Base-by-base conservation (phyloP, 208 protist species). In the Crithidia brevicula region DNA sequence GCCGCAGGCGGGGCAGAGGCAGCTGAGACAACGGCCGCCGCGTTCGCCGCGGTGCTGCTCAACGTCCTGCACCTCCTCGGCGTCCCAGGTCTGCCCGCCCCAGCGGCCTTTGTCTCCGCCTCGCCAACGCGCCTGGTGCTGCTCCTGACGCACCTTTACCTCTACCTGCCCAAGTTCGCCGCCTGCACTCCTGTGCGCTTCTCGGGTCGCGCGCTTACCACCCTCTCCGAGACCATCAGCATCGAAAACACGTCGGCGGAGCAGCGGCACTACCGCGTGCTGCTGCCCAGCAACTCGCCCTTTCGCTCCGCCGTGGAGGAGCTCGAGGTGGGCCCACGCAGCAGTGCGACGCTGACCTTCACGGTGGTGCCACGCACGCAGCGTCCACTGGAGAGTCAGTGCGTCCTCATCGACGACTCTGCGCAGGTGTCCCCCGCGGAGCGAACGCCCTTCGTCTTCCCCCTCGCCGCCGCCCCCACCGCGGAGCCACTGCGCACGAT, bases 71-170 rank as follows among this genome's bases (percentile, higher is more conserved):
- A 59, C 16, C 77, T 79, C 20, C 51, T 94, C 3, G 89, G 89
- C 4, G 56, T 91, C 36, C 62, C 83, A 1, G 36, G 59, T 1
- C 73, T 72, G 33, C 56, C 79, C 9, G 81, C 72, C 7, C 63
- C 74, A 10, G 34, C 63, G 15, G 92, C 88, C 43, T 79, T 96
- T 22, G 68, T 94, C 18, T 62, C 85, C 15, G 77, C 79, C 50
- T 77, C 60, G 16, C 70, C 68, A 28, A 67, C 84, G 25, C 85
- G 93, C 38, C 77, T 91, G 62, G 50, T 95, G 54, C 77, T 98
- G 36, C 83, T 98, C 36, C 58, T 77, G 11, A 72, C 83, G 3
- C 88, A 82, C 63, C 88, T 98, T 46, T 96, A 90, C 62, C 52
- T 81, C 18, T 85, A 80, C 63, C 76, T 98, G 50, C 93, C 92